Base-by-base conservation (phyloP, 768 basidiomycete species). In the Holtermannia corniformis region DNA sequence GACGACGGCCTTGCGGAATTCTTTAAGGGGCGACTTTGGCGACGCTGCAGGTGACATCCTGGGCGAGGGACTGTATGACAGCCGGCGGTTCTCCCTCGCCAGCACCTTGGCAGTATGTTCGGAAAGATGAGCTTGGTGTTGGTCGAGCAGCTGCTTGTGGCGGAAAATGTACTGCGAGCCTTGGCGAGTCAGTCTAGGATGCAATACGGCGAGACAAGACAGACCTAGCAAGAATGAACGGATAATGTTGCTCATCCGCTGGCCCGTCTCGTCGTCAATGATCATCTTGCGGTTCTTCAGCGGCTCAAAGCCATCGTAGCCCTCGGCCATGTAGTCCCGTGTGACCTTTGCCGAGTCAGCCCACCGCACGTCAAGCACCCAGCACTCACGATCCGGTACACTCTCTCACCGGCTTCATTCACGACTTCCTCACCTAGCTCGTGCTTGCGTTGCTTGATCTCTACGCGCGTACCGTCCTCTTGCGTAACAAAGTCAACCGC, bases 171-270 rank as follows among this genome's bases (percentile, higher is more conserved):
- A 88, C 24, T 81, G 80, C 21, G 82, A 81, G 7, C 86, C 87
- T 88, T 25, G 41, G 11, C 23, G 27, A 56, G 40, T 50, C 28
- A 43, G 44, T 45, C 12, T 37, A 2, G 42, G 10, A 22, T 51
- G 11, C 47, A 13, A 13, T 14, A 21, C 5, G 21, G 2, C 47
- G 44, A 42, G 4, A 37, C n/a, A 27, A n/a, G 20, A 49, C 67
- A 51, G 63, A 86, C 89, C 90, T 41, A 93, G 78, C 2, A 92
- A 75, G 72, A 90, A 92, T 60, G 83, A 83, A 58, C 90, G 77
- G 25, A 92, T 84, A 48, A 93, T 80, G 21, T 77, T 73, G 64
- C 84, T 86, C 79, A 87, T 81, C 56, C 87, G 73, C 57, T 82
- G 79, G 7, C 89, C 90, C 49, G 79, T 78, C 70, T 95, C 90